Evolutionary conservation across 208 protist genomes (phyloP), one percentile per base, ranked within the genome.

Genomic region (Trypanosoma grayi): DNA sequence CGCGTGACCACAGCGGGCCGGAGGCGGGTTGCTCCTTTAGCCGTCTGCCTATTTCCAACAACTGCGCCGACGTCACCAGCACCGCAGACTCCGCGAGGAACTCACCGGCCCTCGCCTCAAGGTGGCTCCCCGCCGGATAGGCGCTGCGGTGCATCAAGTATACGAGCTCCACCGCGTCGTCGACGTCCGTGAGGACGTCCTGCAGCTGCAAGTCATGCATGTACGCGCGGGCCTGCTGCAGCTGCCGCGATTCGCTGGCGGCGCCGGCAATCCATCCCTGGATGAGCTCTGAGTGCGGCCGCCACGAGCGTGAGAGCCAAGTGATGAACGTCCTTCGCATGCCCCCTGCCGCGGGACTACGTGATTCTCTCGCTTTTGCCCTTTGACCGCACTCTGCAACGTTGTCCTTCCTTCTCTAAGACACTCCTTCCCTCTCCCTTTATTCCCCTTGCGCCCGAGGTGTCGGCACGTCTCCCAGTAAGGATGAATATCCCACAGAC

Each of bases 201-300:
- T 65, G 50, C 7, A 70, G 14, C 51, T 61, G 41, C 43, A 82
- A 57, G 16, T 75, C 75, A 48, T 78, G 66, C 20, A 82, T 52
- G 41, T 78, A 81, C 10, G 70, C 40, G 0, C 75, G 60, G 13
- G 65, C 70, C 54, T 70, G 63, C 60, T 65, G 40, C 10, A 76
- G 48, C 25, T 67, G 37, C 20, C 33, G 72, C 22, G 45, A n/a
- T 41, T 82, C 74, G 37, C 45, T 69, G 0, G 56, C 25, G 22
- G 78, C 52, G n/a, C 39, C 50, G 1, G 81, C 78, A 60, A 87
- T 67, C 75, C 77, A 87, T 6, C 53, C 45, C 51, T 87, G 83
- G 11, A 90, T 60, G 41, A 81, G 77, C 70, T 84, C 79, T 7
- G 77, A 79, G 63, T 90, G 83, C 27, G 75, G 69, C 7, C 76